Conservation (phyloP, 768 basidiomycete species). For the Nidularia sp. region DNA sequence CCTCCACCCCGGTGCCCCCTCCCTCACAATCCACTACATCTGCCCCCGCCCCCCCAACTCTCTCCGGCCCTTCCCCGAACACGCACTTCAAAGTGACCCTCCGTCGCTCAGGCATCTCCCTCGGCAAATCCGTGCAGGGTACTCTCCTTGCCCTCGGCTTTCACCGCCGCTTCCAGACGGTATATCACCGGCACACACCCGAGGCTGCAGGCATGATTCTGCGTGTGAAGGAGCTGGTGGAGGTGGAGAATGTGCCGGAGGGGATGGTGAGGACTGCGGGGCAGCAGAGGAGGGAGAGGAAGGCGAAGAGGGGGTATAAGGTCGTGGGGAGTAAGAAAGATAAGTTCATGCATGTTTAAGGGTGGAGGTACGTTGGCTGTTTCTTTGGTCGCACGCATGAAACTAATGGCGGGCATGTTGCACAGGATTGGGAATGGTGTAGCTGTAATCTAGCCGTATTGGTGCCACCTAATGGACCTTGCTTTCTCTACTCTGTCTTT, state of each 20-base stretch:
- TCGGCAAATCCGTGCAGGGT: constrained; percentile 64
- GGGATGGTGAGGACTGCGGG: constrained; percentile 64
- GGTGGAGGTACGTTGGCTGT: no score
- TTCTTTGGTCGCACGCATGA: no score
- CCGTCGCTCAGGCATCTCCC: constrained; percentile 80
- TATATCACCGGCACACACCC: constrained; percentile 71
- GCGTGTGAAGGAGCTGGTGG: constrained; percentile 82
- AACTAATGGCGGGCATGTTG: no score
- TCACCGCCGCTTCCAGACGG: constrained; percentile 78
- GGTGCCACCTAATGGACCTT: no score
- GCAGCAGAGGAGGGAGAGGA: constrained; percentile 64
- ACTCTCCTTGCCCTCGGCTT: constrained; percentile 84
- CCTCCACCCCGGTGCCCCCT: constrained; percentile 1
- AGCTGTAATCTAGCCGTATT: no score
- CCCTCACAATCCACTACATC: not conserved
- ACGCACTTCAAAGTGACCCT: constrained; percentile 92
- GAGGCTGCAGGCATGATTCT: constrained; percentile 85
- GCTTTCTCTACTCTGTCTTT: no score
- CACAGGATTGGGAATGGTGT: no score
- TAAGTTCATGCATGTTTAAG: no score
- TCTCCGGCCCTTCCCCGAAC: constrained; percentile 19
- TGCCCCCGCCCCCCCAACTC: not conserved
- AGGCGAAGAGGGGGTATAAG: constrained; percentile 64
- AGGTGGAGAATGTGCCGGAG: constrained; percentile 79
- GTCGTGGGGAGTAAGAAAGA: constrained; percentile 32